phyloP scores from a whole-genome alignment of 1,284 basidiomycete species.

The Malassezia sympodialis region DNA sequence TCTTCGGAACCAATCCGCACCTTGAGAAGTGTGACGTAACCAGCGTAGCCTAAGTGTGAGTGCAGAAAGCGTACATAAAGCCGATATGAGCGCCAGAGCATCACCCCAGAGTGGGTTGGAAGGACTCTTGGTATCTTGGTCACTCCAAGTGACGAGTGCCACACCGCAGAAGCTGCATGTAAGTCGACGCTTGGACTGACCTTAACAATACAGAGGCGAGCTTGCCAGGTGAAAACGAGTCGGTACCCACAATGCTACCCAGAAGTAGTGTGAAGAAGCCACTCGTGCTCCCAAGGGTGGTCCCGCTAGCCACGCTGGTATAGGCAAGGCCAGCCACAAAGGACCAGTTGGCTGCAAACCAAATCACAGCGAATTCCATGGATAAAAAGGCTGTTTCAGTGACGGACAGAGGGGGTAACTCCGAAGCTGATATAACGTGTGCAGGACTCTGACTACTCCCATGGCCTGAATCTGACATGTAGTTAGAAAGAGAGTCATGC shows the following conservation, averaged over 20 bases:
- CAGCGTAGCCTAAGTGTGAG: slow-evolving; percentile 59
- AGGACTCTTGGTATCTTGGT: slow-evolving; percentile 18
- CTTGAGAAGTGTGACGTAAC: slow-evolving; percentile 87
- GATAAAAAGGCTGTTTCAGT: slow-evolving; percentile 34
- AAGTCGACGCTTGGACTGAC: slow-evolving; percentile 61
- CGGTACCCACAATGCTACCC: slow-evolving; percentile 73
- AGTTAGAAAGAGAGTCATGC: background rate
- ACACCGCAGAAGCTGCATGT: slow-evolving; percentile 6
- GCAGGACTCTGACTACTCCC: background rate
- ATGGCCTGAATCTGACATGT: background rate
- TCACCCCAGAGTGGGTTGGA: slow-evolving; percentile 37
- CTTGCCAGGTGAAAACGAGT: slow-evolving; percentile 65
- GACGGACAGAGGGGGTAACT: slow-evolving; percentile 35
- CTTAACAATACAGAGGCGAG: slow-evolving; percentile 70
- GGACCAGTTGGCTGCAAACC: slow-evolving; percentile 46
- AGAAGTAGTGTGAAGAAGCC: slow-evolving; percentile 84
- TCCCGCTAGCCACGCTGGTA: slow-evolving; percentile 44
- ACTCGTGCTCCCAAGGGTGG: slow-evolving; percentile 57
- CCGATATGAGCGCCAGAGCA: slow-evolving; percentile 37
- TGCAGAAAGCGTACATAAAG: slow-evolving; percentile 23
- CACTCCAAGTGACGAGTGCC: slow-evolving; percentile 59
- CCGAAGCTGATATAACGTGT: background rate
- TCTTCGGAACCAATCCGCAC: slow-evolving; percentile 51
- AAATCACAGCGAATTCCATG: slow-evolving; percentile 39
- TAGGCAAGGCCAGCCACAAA: slow-evolving; percentile 39